phyloP scores from a whole-genome alignment of 2,329 filamentous ascomycete genomes.

The Talaromyces atroroseus region DNA sequence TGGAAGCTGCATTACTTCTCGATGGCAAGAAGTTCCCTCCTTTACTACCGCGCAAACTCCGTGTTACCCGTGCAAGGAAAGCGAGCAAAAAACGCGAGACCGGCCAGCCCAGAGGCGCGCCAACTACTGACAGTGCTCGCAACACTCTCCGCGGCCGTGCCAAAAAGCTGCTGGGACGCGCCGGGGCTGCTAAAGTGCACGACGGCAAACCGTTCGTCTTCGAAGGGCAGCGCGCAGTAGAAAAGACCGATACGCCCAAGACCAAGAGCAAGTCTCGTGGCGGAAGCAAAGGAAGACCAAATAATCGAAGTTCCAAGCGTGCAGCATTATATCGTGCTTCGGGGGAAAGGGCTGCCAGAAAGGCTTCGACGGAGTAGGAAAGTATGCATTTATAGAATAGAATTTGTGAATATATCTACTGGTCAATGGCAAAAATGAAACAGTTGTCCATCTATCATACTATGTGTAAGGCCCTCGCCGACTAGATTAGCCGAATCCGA shows the following conservation, averaged over 20 bases:
- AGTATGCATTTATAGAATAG: neutral
- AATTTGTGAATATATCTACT: neutral
- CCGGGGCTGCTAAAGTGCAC: constrained; percentile 34
- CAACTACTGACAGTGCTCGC: constrained; percentile 21
- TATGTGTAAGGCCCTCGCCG: too few relatives aligned
- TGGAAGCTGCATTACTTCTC: constrained; percentile 83
- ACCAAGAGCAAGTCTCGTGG: constrained; percentile 36
- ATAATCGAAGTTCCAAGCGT: constrained; percentile 37
- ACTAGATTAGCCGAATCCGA: too few relatives aligned
- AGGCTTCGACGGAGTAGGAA: neutral
- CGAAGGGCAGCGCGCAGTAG: constrained; percentile 40
- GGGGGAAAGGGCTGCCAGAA: constrained; percentile 17
- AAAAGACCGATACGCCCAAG: constrained; percentile 26
- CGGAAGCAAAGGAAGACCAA: constrained; percentile 34
- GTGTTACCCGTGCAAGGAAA: constrained; percentile 81
- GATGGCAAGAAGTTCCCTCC: constrained; percentile 91
- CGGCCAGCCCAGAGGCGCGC: constrained; percentile 16
- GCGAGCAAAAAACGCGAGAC: constrained; percentile 41
- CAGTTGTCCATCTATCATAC: neutral
- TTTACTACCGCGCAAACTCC: constrained; percentile 80
- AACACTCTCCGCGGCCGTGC: constrained; percentile 38
- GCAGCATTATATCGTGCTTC: constrained; percentile 39
- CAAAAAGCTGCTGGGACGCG: constrained; percentile 32
- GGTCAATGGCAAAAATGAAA: neutral
- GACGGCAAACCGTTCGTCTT: constrained; percentile 36